phyloP scores from a whole-genome alignment of 352 stramenopile genomes.

The Pythium rhizo-oryzae region DNA sequence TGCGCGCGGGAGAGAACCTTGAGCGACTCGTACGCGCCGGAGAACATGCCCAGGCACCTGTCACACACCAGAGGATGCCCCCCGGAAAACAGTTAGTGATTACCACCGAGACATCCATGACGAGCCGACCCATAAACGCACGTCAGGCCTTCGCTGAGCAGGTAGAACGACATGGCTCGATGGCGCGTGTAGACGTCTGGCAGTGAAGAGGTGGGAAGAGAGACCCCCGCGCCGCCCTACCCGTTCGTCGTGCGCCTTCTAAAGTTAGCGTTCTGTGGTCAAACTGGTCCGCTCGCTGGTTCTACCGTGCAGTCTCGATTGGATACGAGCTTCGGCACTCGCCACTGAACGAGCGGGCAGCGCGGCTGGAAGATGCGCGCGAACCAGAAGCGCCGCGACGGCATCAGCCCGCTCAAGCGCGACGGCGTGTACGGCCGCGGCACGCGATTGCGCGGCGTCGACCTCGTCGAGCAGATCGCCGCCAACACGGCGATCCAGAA shows the following conservation, averaged over 20 bases:
- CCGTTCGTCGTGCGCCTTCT: neutral
- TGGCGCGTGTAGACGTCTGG: no score
- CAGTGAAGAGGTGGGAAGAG: no score
- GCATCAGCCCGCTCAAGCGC: neutral
- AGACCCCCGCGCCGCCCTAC: no score
- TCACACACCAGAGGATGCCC: neutral
- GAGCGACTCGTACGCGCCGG: constrained; percentile 67
- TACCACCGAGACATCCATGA: neutral
- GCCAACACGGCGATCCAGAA: constrained; percentile 50
- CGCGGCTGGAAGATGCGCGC: neutral
- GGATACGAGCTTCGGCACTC: no score
- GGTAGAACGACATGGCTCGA: constrained; percentile 62
- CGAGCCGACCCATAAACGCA: constrained; percentile 25
- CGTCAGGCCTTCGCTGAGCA: constrained; percentile 71
- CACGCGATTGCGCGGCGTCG: constrained; percentile 37
- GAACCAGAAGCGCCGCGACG: neutral
- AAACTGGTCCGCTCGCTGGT: no score
- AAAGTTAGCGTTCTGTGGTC: neutral
- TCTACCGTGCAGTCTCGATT: no score
- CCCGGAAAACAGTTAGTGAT: neutral
- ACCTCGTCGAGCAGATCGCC: constrained; percentile 58
- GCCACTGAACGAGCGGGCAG: no score
- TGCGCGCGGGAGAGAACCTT: constrained; percentile 64
- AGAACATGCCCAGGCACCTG: constrained; percentile 63
- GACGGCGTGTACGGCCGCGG: constrained; percentile 2